Evolutionary conservation across 2,329 filamentous ascomycete genomes (phyloP).

Genomic region (Grosmannia penicillata): DNA sequence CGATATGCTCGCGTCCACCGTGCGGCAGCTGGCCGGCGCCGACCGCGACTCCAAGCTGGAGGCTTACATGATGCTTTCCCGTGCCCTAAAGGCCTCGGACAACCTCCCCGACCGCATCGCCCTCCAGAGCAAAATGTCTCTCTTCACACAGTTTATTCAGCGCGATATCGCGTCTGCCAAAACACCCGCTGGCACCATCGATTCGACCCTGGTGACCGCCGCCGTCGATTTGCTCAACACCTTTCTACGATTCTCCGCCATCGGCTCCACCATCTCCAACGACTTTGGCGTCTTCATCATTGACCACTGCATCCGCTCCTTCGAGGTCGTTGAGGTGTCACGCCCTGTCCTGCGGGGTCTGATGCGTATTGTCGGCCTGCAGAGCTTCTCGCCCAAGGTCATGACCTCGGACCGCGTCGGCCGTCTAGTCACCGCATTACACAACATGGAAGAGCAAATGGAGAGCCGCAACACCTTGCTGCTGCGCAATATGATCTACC

Average conservation of each 20-base stretch:
- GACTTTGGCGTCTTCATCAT: slow-evolving; percentile 71
- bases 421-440: slow-evolving; percentile 54
- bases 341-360: slow-evolving; percentile 70
- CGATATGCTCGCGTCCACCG: slow-evolving; percentile 72
- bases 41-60: slow-evolving; percentile 64
- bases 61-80: slow-evolving; percentile 69
- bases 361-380: slow-evolving; percentile 65
- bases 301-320: slow-evolving; percentile 61
- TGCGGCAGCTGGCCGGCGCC: slow-evolving; percentile 63
- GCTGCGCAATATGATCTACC: slow-evolving; percentile 65
- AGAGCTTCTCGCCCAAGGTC: slow-evolving; percentile 61
- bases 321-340: slow-evolving; percentile 52
- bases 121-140: slow-evolving; percentile 58
- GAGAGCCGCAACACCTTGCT: slow-evolving; percentile 65
- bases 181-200: slow-evolving; percentile 36
- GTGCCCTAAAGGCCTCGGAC: slow-evolving; percentile 66
- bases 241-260: slow-evolving; percentile 60
- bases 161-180: slow-evolving; percentile 56
- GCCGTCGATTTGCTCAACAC: slow-evolving; percentile 64
- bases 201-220: slow-evolving; percentile 60
- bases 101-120: slow-evolving; percentile 63
- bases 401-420: slow-evolving; percentile 60
- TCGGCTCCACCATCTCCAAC: slow-evolving; percentile 54
- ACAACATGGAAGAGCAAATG: slow-evolving; percentile 57
- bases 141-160: slow-evolving; percentile 69